Percentiles rank a stretch among this genome's conserved stretches.
phyloP scores from a whole-genome alignment of 305 asterid species.

The Fraxinus xanthoxyloides region DNA sequence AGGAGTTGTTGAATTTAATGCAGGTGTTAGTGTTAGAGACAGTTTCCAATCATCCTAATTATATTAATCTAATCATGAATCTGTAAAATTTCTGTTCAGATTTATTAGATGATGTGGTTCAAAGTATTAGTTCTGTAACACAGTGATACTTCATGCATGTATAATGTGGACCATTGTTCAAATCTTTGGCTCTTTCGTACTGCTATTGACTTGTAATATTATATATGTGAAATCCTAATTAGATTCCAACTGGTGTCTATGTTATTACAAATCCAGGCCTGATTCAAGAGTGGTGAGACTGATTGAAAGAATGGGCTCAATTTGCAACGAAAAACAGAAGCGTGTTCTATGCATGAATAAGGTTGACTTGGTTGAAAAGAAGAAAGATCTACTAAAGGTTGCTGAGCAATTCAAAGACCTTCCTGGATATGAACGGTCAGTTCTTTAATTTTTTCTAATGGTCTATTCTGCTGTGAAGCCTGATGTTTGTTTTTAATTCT shows the following conservation, averaged over 20 bases:
- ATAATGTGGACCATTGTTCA: constrained; percentile 4
- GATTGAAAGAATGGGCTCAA: constrained; percentile 88
- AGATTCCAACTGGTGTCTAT: constrained; percentile 5
- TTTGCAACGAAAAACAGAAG: constrained; percentile 58
- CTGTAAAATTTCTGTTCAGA: background rate
- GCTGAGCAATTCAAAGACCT: constrained; percentile 73
- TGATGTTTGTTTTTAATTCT: constrained; percentile 26
- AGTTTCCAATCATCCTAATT: background rate
- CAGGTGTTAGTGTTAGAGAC: background rate
- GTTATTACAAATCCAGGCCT: constrained; percentile 49
- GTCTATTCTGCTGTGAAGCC: constrained; percentile 20
- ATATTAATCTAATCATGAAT: background rate
- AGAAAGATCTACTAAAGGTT: constrained; percentile 71
- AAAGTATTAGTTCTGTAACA: constrained; percentile 1
- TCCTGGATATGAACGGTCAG: constrained; percentile 82
- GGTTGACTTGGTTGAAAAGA: constrained; percentile 79
- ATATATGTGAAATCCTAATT: constrained; percentile 11
- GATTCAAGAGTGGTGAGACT: constrained; percentile 93
- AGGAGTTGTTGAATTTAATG: background rate
- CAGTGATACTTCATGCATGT: constrained; percentile 8
- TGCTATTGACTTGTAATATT: constrained; percentile 10
- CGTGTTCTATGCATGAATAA: constrained; percentile 87
- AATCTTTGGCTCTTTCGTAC: constrained; percentile 5
- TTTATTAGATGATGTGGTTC: constrained; percentile 1
- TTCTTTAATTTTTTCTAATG: constrained; percentile 15